Percentiles rank a stretch among this genome's conserved stretches.
Evolutionary conservation across 106 monocot genomes (phyloP).

Genomic region (Acorus gramineus): DNA sequence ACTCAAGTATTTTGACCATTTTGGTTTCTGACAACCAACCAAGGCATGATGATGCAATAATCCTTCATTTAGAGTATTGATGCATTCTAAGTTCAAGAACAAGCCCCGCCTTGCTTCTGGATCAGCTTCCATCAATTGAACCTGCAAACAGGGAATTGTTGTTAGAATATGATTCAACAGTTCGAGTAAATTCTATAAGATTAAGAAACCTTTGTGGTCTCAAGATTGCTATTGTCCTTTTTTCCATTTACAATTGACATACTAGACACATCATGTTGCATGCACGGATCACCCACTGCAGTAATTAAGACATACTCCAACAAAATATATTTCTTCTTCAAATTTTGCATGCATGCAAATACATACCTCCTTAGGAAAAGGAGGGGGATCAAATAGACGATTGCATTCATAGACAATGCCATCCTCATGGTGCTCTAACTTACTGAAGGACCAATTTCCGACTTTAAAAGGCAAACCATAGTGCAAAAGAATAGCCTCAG

Average conservation of each 20-base stretch:
- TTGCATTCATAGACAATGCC: constrained; percentile 92
- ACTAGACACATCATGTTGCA: no score
- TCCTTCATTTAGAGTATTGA: constrained; percentile 92
- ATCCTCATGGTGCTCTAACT: constrained; percentile 86
- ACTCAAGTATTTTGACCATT: constrained; percentile 81
- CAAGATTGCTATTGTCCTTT: no score
- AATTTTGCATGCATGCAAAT: no score
- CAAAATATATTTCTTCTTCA: no score
- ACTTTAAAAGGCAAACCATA: constrained; percentile 90
- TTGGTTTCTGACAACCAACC: constrained; percentile 66
- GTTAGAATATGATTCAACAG: no score
- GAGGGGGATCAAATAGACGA: constrained; percentile 73
- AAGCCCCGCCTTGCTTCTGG: constrained; percentile 48
- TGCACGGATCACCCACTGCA: no score
- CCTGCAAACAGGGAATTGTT: constrained; percentile 30
- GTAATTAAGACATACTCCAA: no score
- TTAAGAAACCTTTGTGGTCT: no score
- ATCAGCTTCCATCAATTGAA: constrained; percentile 63
- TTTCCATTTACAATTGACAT: no score
- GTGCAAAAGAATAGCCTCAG: constrained; percentile 81
- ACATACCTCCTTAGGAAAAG: constrained; percentile 85
- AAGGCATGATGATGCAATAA: constrained; percentile 70
- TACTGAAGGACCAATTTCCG: constrained; percentile 91
- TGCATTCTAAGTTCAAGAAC: constrained; percentile 89
- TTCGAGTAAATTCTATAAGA: no score